Conservation (phyloP, 164 flowering plant species). For the Vitis rupestris region DNA sequence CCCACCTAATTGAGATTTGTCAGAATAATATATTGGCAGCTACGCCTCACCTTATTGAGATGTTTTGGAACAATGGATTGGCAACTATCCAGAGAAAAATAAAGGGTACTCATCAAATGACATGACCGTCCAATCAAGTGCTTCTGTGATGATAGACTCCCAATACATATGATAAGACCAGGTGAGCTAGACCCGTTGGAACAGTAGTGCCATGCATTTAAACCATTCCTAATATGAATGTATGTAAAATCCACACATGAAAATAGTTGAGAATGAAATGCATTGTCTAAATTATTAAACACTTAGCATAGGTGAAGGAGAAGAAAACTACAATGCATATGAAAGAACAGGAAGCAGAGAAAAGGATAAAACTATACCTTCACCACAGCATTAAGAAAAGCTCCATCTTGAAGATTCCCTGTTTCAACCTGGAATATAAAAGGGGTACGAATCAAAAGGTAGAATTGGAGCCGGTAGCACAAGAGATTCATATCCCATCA, state of each 20-base stretch:
- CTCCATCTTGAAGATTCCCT: constrained; percentile 62
- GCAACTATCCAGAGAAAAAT: too few species aligned
- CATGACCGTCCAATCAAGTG: too few species aligned
- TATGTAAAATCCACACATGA: neutral
- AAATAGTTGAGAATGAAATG: neutral
- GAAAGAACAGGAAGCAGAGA: neutral
- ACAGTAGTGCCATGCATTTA: neutral
- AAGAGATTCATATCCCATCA: neutral
- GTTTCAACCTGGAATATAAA: constrained; percentile 54
- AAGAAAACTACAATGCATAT: neutral
- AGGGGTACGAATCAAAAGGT: too few species aligned
- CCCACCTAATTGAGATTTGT: too few species aligned
- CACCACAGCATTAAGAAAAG: constrained; percentile 93
- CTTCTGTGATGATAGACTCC: too few species aligned
- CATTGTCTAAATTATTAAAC: too few species aligned
- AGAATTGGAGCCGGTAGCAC: too few species aligned
- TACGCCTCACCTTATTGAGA: too few species aligned
- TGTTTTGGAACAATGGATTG: too few species aligned
- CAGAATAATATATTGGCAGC: too few species aligned
- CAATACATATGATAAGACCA: too few species aligned
- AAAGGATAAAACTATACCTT: constrained; percentile 48
- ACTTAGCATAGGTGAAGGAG: neutral
- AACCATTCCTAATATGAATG: neutral
- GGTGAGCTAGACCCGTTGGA: neutral
- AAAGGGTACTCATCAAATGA: too few species aligned